Evolutionary conservation across 1,284 basidiomycete species (phyloP), one percentile per base, ranked within the genome.

Genomic region (Athelia sp.): DNA sequence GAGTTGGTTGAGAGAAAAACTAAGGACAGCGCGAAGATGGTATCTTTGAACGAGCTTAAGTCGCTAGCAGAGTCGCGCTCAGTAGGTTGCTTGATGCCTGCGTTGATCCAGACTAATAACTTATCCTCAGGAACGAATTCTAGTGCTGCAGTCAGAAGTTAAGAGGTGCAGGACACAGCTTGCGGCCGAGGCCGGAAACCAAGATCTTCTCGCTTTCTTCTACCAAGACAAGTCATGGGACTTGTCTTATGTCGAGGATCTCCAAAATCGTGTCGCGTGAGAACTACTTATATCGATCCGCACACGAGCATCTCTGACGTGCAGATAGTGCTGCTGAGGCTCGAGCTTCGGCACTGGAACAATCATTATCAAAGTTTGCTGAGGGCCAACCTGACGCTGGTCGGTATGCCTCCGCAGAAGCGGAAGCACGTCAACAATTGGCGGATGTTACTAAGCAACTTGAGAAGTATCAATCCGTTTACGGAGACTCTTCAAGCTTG

Each of bases 1-100:
- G 91, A 96, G 58, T 60, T 93, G 32, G 68, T 75, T 32, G 90
- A 94, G 61, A 76, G 86, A 49, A 84, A 81, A 62, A 77, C 82
- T 22, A 81, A 78, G 54, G 89, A 93, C 35, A 65, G 67, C 40
- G 72, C 82, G 48, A 88, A 84, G 62, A 60, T 76, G 40, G 71
- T 79, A n/a, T 82, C 84, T 15, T 62, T 81, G 4, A 79, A 88
- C 40, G 88, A 95, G 62, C 74, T 87, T 50, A 87, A 88, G 60
- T 74, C 74, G 13, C 71, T 95, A 31, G 78, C 84, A 18, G 82
- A 87, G 49, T 78, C 84, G 10, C 83, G 87, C 58, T 73, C 75
- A 45, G 86, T 79, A 63, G 66, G 83, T 70, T 4, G 13, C 13
- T 29, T 24, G 54, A 17, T 52, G 17, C 29, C 13, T 18, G 38